phyloP scores from a whole-genome alignment of 139 green algal species.

The Mesotaenium endlicherianum region DNA sequence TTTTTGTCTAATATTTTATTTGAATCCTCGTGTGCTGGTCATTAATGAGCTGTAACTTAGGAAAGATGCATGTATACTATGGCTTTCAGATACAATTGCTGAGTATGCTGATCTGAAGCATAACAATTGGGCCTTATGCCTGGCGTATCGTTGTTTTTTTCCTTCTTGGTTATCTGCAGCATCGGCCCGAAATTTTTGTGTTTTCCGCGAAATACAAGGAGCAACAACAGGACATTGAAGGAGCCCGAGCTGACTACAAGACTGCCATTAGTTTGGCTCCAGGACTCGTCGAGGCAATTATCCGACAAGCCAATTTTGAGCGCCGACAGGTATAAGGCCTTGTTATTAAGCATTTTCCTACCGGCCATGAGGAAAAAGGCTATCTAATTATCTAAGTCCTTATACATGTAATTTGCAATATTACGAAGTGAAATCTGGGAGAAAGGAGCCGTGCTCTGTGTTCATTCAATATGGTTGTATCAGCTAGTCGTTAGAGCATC shows the following conservation, averaged over 20 bases:
- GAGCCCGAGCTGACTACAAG: slow-evolving; percentile 53
- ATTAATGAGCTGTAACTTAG: not conserved
- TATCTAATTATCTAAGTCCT: not conserved
- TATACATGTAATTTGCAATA: not conserved
- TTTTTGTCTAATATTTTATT: not conserved
- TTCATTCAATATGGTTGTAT: not conserved
- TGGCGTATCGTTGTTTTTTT: not conserved
- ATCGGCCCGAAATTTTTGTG: slow-evolving; percentile 63
- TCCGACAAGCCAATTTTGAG: slow-evolving; percentile 46
- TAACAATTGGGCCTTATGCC: not conserved
- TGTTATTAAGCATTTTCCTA: not conserved
- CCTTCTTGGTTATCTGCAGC: not conserved
- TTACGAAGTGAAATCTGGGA: not conserved
- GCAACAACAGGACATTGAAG: slow-evolving; percentile 57
- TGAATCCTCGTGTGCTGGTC: slow-evolving; percentile 2
- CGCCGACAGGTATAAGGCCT: slow-evolving; percentile 18
- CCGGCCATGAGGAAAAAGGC: not conserved
- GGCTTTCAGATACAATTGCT: not conserved
- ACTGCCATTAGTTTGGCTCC: slow-evolving; percentile 60
- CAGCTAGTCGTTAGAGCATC: not conserved
- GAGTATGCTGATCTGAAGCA: not conserved
- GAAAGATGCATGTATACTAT: not conserved
- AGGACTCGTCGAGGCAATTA: slow-evolving; percentile 58
- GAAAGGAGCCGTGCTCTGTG: not conserved
- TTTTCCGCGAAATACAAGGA: slow-evolving; percentile 73